These are phyloP conservation scores for Elymus sibiricus DNA, from an alignment of 176 grass and related monocot species.

Conservation along the genomic window DNA sequence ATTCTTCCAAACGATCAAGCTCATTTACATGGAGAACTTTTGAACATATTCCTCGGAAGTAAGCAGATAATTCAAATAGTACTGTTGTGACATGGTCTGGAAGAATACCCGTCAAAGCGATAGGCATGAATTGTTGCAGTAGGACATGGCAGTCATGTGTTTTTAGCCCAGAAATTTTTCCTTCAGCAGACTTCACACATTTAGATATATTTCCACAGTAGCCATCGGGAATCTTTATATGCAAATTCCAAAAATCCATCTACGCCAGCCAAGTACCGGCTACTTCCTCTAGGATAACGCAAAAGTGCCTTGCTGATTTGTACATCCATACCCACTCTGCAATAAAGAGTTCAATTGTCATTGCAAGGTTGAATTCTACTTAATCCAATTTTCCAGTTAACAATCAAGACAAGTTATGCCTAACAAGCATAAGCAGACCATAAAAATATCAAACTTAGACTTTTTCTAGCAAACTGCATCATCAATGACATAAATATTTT, in stretches of 20 bases:
- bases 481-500: too few relatives aligned
- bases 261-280: background rate
- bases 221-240: background rate
- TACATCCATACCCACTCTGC: background rate
- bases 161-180: background rate
- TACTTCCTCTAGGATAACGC: background rate
- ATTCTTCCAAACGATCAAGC: background rate
- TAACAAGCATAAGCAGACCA: too few relatives aligned
- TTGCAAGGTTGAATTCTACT: too few relatives aligned
- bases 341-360: background rate
- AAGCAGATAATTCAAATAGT: background rate
- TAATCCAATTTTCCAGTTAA: too few relatives aligned
- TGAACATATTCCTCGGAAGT: slow-evolving; percentile 27
- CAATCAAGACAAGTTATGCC: too few relatives aligned
- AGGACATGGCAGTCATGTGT: slow-evolving; percentile 16
- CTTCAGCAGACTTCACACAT: background rate
- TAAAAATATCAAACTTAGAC: too few relatives aligned
- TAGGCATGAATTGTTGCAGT: slow-evolving; percentile 2
- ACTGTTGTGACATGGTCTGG: background rate
- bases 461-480: too few relatives aligned
- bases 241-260: slow-evolving; percentile 10
- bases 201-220: slow-evolving; percentile 15
- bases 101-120: background rate
- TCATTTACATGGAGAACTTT: slow-evolving; percentile 18
- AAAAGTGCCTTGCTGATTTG: background rate